phyloP scores from a whole-genome alignment of 2,329 filamentous ascomycete species.

The Paecilomyces variotii region DNA sequence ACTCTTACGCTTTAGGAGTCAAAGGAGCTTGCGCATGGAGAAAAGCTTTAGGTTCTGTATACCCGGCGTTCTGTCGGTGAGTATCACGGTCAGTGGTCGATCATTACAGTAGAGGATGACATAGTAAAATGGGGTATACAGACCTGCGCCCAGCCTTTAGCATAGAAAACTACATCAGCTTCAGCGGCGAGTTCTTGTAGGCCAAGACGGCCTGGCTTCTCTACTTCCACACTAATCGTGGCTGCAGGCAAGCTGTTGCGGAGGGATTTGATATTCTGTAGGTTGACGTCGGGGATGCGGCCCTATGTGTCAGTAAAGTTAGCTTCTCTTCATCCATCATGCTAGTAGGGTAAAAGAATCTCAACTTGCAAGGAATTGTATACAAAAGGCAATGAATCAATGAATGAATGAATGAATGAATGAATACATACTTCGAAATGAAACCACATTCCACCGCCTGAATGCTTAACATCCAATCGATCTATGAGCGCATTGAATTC shows the following conservation, averaged over 20 bases:
- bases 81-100: background rate
- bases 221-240: slow-evolving; percentile 61
- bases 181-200: slow-evolving; percentile 52
- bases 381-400: background rate
- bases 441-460: slow-evolving; percentile 45
- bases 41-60: slow-evolving; percentile 44
- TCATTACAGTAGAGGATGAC: background rate
- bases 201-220: slow-evolving; percentile 58
- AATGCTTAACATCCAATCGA: slow-evolving; percentile 25
- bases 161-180: slow-evolving; percentile 68
- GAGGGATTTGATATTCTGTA: slow-evolving; percentile 52
- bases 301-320: slow-evolving; percentile 38
- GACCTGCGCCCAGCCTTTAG: slow-evolving; percentile 62
- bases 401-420: background rate
- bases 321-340: background rate
- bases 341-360: background rate
- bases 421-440: slow-evolving; percentile 56
- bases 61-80: slow-evolving; percentile 23
- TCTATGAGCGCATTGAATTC: slow-evolving; percentile 49
- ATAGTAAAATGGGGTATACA: background rate
- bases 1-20: slow-evolving; percentile 41
- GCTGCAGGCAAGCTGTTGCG: slow-evolving; percentile 38
- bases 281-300: slow-evolving; percentile 54
- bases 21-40: slow-evolving; percentile 38
- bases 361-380: background rate